Evolutionary conservation across 192 early-diverging fungal genomes (phyloP).

Genomic region (Glomus cerebriforme): DNA sequence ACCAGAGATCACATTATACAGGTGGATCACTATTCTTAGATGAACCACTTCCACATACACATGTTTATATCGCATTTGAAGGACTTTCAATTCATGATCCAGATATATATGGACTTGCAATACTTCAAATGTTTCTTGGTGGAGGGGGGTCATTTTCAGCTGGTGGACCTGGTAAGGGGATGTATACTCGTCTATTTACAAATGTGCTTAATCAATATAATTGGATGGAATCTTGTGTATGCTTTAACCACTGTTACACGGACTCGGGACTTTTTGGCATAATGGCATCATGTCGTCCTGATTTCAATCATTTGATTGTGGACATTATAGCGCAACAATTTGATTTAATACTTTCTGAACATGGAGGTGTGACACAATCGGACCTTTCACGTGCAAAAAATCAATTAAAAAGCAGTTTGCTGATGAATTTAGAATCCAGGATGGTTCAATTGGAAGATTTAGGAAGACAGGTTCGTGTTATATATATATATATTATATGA

Average conservation of each 20-base stretch:
- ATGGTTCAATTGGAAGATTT: slow-evolving; percentile 95
- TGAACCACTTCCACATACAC: slow-evolving; percentile 73
- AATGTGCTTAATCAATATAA: slow-evolving; percentile 91
- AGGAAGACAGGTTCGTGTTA: slow-evolving; percentile 74
- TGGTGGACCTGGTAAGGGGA: slow-evolving; percentile 97
- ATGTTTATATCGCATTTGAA: slow-evolving; percentile 91
- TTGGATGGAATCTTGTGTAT: slow-evolving; percentile 95
- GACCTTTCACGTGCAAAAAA: slow-evolving; percentile 92
- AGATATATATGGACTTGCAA: slow-evolving; percentile 92
- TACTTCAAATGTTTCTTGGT: slow-evolving; percentile 87
- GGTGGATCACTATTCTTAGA: slow-evolving; percentile 79
- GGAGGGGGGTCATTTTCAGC: slow-evolving; percentile 97
- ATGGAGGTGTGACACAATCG: slow-evolving; percentile 47
- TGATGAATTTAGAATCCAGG: slow-evolving; percentile 93
- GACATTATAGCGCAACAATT: slow-evolving; percentile 86
- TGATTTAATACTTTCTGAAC: slow-evolving; percentile 58
- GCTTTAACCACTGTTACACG: slow-evolving; percentile 88
- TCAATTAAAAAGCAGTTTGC: slow-evolving; percentile 87
- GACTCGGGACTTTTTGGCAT: slow-evolving; percentile 95
- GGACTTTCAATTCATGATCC: slow-evolving; percentile 78
- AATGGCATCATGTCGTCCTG: slow-evolving; percentile 79
- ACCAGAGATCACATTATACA: slow-evolving; percentile 68
- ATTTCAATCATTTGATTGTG: slow-evolving; percentile 70
- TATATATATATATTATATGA: background rate
- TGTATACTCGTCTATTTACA: slow-evolving; percentile 97